These are phyloP conservation scores for Xylariomycetidae sp. DNA, from an alignment of 2,329 filamentous ascomycete genomes.

Conservation along the genomic window DNA sequence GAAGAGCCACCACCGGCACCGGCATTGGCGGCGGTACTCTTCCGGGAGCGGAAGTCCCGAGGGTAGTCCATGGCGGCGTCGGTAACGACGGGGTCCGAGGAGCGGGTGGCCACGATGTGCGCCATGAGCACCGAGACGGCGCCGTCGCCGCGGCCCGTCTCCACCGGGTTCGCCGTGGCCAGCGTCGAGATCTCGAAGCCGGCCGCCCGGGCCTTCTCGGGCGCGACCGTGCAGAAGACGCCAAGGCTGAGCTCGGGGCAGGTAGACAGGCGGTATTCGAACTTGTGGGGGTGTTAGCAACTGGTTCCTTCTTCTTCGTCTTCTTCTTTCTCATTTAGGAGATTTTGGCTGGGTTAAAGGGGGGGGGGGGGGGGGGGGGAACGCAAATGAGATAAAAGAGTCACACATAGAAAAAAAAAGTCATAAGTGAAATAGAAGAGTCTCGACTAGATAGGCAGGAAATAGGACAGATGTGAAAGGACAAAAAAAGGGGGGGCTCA, in stretches of 20 bases:
- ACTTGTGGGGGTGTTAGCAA: constrained; percentile 50
- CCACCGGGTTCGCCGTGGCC: constrained; percentile 50
- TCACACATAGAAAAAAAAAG: no score
- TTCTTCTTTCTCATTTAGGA: no score
- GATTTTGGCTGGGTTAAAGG: no score
- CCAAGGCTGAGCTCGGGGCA: constrained; percentile 77
- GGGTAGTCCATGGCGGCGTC: constrained; percentile 76
- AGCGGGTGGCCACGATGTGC: constrained; percentile 74
- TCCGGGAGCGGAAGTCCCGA: constrained; percentile 55
- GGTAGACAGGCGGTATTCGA: constrained; percentile 68
- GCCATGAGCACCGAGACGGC: constrained; percentile 62
- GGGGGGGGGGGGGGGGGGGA: not conserved
- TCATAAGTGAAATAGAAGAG: no score
- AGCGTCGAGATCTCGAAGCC: constrained; percentile 50
- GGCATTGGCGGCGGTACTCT: constrained; percentile 32
- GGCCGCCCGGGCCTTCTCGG: constrained; percentile 39
- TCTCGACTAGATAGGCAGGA: no score
- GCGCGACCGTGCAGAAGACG: constrained; percentile 65
- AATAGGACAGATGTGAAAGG: no score
- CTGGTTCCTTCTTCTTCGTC: no score
- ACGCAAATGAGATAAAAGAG: no score
- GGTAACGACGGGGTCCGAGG: constrained; percentile 56
- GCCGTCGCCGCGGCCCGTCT: constrained; percentile 54
- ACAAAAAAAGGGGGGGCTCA: no score
- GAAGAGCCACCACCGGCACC: not conserved